phyloP scores from a whole-genome alignment of 1,139 yeast species.

The Suhomyces wounanorum region DNA sequence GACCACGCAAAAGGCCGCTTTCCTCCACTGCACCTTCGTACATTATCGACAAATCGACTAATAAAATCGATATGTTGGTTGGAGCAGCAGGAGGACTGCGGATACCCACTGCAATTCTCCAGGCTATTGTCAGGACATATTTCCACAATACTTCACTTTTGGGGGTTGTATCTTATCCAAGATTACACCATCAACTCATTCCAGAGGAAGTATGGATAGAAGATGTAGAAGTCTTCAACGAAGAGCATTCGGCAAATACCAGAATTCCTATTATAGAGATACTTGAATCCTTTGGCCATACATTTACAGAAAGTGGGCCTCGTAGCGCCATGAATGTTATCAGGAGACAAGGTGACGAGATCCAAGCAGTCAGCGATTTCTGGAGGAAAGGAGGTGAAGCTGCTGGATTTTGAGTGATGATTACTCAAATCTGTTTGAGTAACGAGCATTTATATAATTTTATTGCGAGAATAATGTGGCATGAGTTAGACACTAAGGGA shows the following conservation, averaged over 20 bases:
- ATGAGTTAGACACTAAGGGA: background rate
- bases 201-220: conserved; percentile 74
- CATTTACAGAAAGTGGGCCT: conserved; percentile 36
- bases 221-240: conserved; percentile 32
- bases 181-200: conserved; percentile 85
- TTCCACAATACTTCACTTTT: conserved; percentile 60
- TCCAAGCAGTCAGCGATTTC: conserved; percentile 45
- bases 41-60: conserved; percentile 48
- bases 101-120: conserved; percentile 81
- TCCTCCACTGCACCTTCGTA: conserved; percentile 83
- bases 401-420: conserved; percentile 31
- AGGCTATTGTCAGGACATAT: conserved; percentile 70
- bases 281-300: conserved; percentile 30
- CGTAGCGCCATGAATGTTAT: conserved; percentile 49
- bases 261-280: conserved; percentile 13
- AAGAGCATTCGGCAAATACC: conserved; percentile 25
- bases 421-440: too few species aligned
- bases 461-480: background rate
- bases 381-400: conserved; percentile 50
- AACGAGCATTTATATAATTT: too few species aligned
- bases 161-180: conserved; percentile 72
- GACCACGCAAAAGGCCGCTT: conserved; percentile 78
- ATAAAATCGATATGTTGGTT: conserved; percentile 62
- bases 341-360: conserved; percentile 19
- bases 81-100: conserved; percentile 97